A percentile compares a stretch with the other conserved stretches of the same genome.
Evolutionary conservation across 1,284 basidiomycete genomes (phyloP).

Genomic region (Trichosporon coremiiforme): DNA sequence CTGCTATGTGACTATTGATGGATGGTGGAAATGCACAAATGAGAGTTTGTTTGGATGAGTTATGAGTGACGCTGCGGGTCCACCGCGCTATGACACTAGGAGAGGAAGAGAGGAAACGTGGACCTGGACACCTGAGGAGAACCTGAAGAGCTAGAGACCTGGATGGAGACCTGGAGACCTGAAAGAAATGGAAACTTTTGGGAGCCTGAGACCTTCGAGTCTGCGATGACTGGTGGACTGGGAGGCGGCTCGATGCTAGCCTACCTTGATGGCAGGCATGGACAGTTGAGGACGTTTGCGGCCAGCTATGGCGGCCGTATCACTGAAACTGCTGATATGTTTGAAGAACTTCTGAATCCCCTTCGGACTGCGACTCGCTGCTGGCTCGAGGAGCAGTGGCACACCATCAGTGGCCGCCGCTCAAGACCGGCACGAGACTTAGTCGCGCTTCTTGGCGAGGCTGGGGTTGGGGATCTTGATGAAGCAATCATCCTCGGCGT

Average conservation of each 20-base stretch:
- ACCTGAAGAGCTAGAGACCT: neutral
- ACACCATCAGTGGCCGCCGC: no score
- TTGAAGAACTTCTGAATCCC: neutral
- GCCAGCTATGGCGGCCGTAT: neutral
- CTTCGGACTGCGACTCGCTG: neutral
- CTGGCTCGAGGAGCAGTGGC: no score
- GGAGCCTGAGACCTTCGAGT: neutral
- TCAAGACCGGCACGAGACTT: neutral
- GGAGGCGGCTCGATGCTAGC: neutral
- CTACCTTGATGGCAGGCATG: no score
- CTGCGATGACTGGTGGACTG: neutral
- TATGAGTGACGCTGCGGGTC: neutral
- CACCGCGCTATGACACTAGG: neutral
- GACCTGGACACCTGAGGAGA: neutral
- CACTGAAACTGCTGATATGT: neutral
- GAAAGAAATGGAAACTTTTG: conserved; percentile 9
- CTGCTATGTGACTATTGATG: no score
- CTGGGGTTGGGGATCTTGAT: conserved; percentile 27
- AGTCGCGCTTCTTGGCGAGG: conserved; percentile 12
- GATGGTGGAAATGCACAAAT: conserved; percentile 1
- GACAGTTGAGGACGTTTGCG: neutral
- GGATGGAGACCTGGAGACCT: neutral
- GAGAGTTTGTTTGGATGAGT: conserved; percentile 1
- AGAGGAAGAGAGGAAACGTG: no score
- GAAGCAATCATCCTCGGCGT: conserved; percentile 27